Conservation (phyloP, 1,139 yeast species). For the Blastobotrys indianensis region DNA sequence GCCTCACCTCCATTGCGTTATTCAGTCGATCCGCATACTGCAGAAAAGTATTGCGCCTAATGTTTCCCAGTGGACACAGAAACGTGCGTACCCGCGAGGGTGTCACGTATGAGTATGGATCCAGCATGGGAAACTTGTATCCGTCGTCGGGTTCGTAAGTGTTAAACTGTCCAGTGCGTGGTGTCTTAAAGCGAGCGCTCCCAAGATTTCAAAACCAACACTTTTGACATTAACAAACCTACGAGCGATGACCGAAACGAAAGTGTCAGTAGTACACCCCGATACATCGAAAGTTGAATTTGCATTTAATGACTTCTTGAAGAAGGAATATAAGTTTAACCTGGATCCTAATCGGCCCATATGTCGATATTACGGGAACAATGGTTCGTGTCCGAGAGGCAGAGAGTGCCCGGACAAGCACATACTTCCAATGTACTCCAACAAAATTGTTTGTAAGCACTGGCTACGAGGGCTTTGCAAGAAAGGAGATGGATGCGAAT, state of each 20-base stretch:
- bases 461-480: slow-evolving; percentile 97
- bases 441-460: slow-evolving; percentile 93
- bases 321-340: slow-evolving; percentile 76
- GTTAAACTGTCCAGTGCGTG: background rate
- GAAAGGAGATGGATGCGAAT: slow-evolving; percentile 95
- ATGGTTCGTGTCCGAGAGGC: slow-evolving; percentile 82
- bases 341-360: slow-evolving; percentile 87
- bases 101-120: slow-evolving; percentile 40
- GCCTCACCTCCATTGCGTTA: slow-evolving; percentile 56
- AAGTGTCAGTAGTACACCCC: slow-evolving; percentile 21
- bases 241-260: background rate
- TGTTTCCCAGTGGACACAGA: slow-evolving; percentile 63
- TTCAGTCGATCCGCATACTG: slow-evolving; percentile 43
- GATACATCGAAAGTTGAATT: slow-evolving; percentile 45
- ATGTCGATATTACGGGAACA: slow-evolving; percentile 63
- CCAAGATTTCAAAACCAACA: background rate
- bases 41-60: slow-evolving; percentile 45
- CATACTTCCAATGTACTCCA: slow-evolving; percentile 71
- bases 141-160: background rate
- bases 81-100: slow-evolving; percentile 67
- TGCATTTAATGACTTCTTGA: slow-evolving; percentile 78
- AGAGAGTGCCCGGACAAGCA: slow-evolving; percentile 82
- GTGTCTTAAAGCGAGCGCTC: background rate
- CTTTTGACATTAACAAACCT: background rate
- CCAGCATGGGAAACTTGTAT: slow-evolving; percentile 25